These are phyloP conservation scores for Ustilago cynodontis DNA, from an alignment of 1,284 basidiomycete species.

Conservation along the genomic window DNA sequence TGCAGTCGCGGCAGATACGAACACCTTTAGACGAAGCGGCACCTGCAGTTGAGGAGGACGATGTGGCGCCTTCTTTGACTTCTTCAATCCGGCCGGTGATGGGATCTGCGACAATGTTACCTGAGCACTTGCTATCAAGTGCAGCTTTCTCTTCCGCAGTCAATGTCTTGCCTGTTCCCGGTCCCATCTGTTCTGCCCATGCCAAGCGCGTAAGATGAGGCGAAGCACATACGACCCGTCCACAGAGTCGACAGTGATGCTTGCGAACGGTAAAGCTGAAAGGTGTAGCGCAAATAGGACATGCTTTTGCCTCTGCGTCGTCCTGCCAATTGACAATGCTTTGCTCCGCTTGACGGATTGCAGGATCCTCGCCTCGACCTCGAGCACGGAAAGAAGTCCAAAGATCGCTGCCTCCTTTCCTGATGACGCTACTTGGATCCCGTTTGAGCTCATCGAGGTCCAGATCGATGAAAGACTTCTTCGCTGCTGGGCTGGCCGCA, in stretches of 20 bases:
- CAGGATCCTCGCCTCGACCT: constrained; percentile 44
- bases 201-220: constrained; percentile 74
- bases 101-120: constrained; percentile 53
- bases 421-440: constrained; percentile 37
- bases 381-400: constrained; percentile 50
- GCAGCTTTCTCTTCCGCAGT: constrained; percentile 24
- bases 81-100: constrained; percentile 47
- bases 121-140: constrained; percentile 50
- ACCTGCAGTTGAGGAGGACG: constrained; percentile 3
- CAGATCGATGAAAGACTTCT: constrained; percentile 35
- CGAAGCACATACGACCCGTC: constrained; percentile 89
- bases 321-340: constrained; percentile 94
- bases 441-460: constrained; percentile 50
- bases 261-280: constrained; percentile 93
- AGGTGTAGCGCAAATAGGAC: constrained; percentile 86
- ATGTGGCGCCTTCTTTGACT: constrained; percentile 35
- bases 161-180: constrained; percentile 32
- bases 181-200: constrained; percentile 41
- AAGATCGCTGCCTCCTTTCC: constrained; percentile 43
- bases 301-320: constrained; percentile 80
- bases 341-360: constrained; percentile 76
- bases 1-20: constrained; percentile 84
- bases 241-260: constrained; percentile 96
- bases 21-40: constrained; percentile 47
- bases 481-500: constrained; percentile 6